Base-by-base conservation (phyloP, 352 stramenopile species). In the Pythium myriotylum region DNA sequence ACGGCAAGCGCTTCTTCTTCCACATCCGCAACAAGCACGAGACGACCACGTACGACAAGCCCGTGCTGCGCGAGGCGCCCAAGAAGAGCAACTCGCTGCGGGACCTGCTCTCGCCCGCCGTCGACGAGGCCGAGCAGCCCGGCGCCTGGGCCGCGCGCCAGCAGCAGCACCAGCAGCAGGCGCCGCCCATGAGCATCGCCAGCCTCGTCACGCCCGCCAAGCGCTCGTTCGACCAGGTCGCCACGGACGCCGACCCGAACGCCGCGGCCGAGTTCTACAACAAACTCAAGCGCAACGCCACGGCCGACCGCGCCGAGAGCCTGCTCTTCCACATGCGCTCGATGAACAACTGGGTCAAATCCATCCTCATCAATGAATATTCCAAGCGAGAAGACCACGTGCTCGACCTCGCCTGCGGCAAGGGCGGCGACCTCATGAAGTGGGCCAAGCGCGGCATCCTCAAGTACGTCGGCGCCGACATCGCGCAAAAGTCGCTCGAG, bases 261-360 rank as follows among this genome's bases (percentile, higher is more conserved):
- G 81, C 77, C 16, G 83, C 86, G 0, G 88, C 88, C 1, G 72
- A 77, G 8, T 96, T 96, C 37, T 96, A 96, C 72, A 94, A 93
- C 64, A 81, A 91, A 33, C 71, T 96, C 26, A 72, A 94, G 62
- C 82, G 88, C 47, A 77, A 83, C 24, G 78, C 75, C 9, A 86
- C 84, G 50, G 82, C 72, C 56, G 83, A 92, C 54, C 79, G 92
- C 59, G 84, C 86, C 9, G 86, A 96, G 55, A 97, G 91, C 61
- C 77, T 94, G 54, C 83, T 99, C 17, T 99, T 98, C 72, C 97
- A 99, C 76, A 97, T 99, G 88, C 85, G 96, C 33, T 83, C 91
- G 23, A 95, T 99, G 66, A 99, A 99, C 81, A 98, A 98, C 72
- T 99, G 96, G 96, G 92, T 99, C 32, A 99, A 99, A 72, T 95